phyloP scores from a whole-genome alignment of 2,329 filamentous ascomycete genomes.

The Fusarium sp. region DNA sequence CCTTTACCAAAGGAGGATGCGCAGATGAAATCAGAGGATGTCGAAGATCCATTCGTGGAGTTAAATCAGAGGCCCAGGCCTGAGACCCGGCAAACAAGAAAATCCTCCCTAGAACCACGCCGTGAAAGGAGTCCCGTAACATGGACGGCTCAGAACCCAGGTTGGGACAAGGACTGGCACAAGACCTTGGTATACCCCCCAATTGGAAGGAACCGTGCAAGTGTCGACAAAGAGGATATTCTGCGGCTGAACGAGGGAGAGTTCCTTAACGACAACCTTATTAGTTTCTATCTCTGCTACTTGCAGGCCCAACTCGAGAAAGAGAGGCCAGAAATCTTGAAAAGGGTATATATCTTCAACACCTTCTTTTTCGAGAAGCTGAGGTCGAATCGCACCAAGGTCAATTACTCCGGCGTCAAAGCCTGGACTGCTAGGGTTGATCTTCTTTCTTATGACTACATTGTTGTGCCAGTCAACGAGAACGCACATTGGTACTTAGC shows the following conservation, averaged over 20 bases:
- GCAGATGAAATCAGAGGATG: background rate
- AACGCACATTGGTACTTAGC: conserved; percentile 91
- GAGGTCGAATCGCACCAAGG: conserved; percentile 68
- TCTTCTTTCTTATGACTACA: conserved; percentile 85
- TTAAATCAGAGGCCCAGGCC: conserved; percentile 22
- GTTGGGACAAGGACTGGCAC: conserved; percentile 65
- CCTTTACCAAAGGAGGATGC: background rate
- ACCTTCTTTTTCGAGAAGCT: conserved; percentile 90
- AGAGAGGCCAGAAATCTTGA: conserved; percentile 64
- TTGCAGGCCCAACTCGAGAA: conserved; percentile 71
- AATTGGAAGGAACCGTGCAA: conserved; percentile 69
- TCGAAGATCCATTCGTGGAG: background rate
- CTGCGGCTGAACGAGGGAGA: conserved; percentile 82
- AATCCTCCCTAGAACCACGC: conserved; percentile 25
- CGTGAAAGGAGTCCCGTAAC: conserved; percentile 34
- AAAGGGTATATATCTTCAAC: conserved; percentile 87
- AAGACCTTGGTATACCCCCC: conserved; percentile 71
- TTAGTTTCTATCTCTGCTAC: conserved; percentile 86
- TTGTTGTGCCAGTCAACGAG: conserved; percentile 93
- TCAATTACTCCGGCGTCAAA: conserved; percentile 88
- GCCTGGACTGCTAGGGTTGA: conserved; percentile 90
- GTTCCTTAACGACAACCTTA: conserved; percentile 91
- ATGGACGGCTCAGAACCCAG: conserved; percentile 65
- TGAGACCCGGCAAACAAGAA: conserved; percentile 44
- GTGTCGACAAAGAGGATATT: conserved; percentile 78